Evolutionary conservation across 768 basidiomycete species (phyloP), one percentile per base, ranked within the genome.

Genomic region (Brasilioporus rufonigricans): DNA sequence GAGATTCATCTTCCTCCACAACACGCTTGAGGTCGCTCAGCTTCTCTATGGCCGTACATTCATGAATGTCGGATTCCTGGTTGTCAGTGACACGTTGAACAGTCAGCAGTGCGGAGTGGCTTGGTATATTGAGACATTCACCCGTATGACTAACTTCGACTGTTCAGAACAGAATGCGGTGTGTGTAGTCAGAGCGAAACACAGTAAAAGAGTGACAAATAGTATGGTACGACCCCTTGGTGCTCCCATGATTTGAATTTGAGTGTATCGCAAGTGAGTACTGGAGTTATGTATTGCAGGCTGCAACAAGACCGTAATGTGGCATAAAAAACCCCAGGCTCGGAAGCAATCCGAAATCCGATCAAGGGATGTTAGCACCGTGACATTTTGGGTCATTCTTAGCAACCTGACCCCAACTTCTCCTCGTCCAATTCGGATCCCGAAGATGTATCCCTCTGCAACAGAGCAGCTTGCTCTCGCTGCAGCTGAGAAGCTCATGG

Each of bases 401-500:
- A n/a, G n/a, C n/a, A n/a, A n/a, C n/a, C n/a, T n/a, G n/a, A 21
- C 13, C 8, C 3, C 21, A 24, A 24, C 11, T 8, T 41, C 40
- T 14, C 21, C 13, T 41, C 40, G n/a, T 40, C 9, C 39, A 40
- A 54, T 49, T n/a, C n/a, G n/a, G 40, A 48, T 29, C 23, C 19
- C 35, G 12, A 26, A 50, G 3, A 56, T 26, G 53, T 86, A 85
- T 65, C 83, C 82, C n/a, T 79, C 74, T 16, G 40, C 62, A 18
- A 72, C 77, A 45, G 86, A 89, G 65, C 74, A 77, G 45, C 72
- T 70, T 7, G 71, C 80, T 18, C 72, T 91, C 38, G 64, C 74
- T 3, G 81, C 75, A 13, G 86, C 87, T 1, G 86, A 91, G 65
- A 76, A 77, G 58, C 76, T 89, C 44, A 90, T 91, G 89, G 61